Evolutionary conservation across 2,329 filamentous ascomycete species (phyloP).

Genomic region (Alternaria angustiovoidea): DNA sequence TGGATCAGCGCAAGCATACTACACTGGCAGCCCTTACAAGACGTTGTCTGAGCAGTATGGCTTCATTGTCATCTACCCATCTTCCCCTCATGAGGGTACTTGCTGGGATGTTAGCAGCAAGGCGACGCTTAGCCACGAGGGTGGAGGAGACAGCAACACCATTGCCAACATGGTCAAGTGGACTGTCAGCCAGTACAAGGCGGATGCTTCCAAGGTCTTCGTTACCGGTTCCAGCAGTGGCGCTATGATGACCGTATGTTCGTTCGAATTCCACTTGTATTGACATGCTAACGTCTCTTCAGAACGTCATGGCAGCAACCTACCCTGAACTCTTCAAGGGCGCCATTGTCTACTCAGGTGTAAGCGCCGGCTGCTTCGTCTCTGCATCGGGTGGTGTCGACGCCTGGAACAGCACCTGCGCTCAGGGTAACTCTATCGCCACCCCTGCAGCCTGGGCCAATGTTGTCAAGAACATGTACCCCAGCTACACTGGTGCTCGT

Average conservation of each 20-base stretch:
- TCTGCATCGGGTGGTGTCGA: conserved; percentile 53
- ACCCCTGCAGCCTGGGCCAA: conserved; percentile 60
- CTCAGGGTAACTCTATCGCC: conserved; percentile 57
- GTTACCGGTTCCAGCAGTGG: conserved; percentile 64
- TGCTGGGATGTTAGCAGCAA: conserved; percentile 69
- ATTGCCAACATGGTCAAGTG: conserved; percentile 69
- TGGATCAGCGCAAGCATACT: conserved; percentile 61
- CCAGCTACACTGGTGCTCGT: conserved; percentile 58
- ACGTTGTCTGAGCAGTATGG: conserved; percentile 63
- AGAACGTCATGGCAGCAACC: conserved; percentile 59
- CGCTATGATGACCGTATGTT: conserved; percentile 63
- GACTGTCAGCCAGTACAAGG: conserved; percentile 60
- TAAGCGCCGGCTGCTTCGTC: conserved; percentile 64
- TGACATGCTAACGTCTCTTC: conserved; percentile 5
- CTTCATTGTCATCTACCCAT: conserved; percentile 68
- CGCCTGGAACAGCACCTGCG: conserved; percentile 63
- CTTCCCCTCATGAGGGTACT: conserved; percentile 59
- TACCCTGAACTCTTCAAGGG: conserved; percentile 65
- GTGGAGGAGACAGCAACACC: conserved; percentile 64
- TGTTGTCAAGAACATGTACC: conserved; percentile 59
- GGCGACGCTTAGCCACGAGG: conserved; percentile 63
- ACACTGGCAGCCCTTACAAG: conserved; percentile 62
- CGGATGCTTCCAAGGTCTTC: conserved; percentile 61
- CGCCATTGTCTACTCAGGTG: conserved; percentile 61
- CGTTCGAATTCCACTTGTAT: no score